These are phyloP conservation scores for Albophoma yamanashiensis DNA, from an alignment of 2,329 filamentous ascomycete genomes.

Conservation along the genomic window DNA sequence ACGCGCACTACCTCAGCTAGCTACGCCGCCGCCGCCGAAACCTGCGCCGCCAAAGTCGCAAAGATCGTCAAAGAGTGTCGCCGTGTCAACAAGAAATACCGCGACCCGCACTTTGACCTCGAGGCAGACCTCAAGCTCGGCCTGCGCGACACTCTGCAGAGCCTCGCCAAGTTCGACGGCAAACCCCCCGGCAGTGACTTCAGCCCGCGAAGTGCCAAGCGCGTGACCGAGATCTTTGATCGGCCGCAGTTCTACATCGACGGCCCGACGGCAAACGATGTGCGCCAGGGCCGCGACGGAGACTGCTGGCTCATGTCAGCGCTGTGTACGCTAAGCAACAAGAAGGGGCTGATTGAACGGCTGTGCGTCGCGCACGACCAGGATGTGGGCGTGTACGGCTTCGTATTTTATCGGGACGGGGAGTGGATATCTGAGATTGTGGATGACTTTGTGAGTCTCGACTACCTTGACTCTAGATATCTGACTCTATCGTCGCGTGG, in stretches of 20 bases:
- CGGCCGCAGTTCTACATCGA: conserved; percentile 68
- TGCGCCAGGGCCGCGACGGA: conserved; percentile 66
- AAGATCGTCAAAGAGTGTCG: conserved; percentile 57
- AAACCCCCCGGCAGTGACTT: conserved; percentile 20
- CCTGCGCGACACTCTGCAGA: conserved; percentile 38
- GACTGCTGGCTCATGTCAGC: conserved; percentile 85
- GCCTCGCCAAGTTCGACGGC: conserved; percentile 24
- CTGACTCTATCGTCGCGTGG: neutral
- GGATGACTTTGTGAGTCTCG: conserved; percentile 36
- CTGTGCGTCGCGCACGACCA: conserved; percentile 66
- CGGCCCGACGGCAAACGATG: conserved; percentile 64
- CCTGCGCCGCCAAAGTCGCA: conserved; percentile 55
- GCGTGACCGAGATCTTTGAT: conserved; percentile 67
- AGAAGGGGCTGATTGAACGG: conserved; percentile 57
- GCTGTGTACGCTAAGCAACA: conserved; percentile 66
- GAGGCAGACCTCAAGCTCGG: conserved; percentile 60
- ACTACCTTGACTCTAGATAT: neutral
- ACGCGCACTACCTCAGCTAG: conserved; percentile 48
- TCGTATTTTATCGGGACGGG: conserved; percentile 73
- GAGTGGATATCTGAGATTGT: conserved; percentile 56
- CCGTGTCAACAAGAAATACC: conserved; percentile 74
- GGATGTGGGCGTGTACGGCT: conserved; percentile 71
- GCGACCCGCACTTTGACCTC: conserved; percentile 79
- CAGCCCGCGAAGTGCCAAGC: conserved; percentile 47
- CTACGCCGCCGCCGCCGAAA: conserved; percentile 60